These are phyloP conservation scores for Brachypodium distachyon DNA, from an alignment of 202 grass and related monocot genomes.

Conservation along the genomic window DNA sequence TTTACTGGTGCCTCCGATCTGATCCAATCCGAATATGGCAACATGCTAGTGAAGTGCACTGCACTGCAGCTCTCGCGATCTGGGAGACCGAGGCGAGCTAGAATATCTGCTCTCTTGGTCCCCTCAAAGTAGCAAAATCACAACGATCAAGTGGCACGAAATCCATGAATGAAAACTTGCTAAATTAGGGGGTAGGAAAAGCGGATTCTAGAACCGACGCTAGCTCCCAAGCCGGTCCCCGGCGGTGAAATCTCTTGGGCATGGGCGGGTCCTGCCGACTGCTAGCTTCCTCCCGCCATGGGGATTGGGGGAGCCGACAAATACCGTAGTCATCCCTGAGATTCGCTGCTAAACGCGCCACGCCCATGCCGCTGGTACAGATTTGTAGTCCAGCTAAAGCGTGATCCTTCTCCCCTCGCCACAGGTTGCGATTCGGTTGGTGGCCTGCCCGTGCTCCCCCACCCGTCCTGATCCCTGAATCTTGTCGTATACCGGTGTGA, in stretches of 20 bases:
- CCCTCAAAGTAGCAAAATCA: neutral
- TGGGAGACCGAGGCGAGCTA: no score
- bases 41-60: neutral
- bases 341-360: neutral
- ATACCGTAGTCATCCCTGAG: neutral
- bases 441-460: neutral
- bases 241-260: neutral
- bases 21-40: no score
- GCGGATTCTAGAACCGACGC: neutral
- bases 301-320: neutral
- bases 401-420: slow-evolving; percentile 20
- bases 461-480: slow-evolving; percentile 1
- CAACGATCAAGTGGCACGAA: neutral
- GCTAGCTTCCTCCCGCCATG: neutral
- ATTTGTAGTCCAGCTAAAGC: neutral
- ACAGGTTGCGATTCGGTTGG: slow-evolving; percentile 24
- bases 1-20: no score
- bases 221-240: neutral
- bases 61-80: no score
- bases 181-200: no score
- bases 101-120: no score
- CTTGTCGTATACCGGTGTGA: neutral
- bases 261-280: neutral
- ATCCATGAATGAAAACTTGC: no score
- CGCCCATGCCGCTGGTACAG: slow-evolving; percentile 13